phyloP scores from a whole-genome alignment of 202 grass and related monocot species.

The Zizania palustris region DNA sequence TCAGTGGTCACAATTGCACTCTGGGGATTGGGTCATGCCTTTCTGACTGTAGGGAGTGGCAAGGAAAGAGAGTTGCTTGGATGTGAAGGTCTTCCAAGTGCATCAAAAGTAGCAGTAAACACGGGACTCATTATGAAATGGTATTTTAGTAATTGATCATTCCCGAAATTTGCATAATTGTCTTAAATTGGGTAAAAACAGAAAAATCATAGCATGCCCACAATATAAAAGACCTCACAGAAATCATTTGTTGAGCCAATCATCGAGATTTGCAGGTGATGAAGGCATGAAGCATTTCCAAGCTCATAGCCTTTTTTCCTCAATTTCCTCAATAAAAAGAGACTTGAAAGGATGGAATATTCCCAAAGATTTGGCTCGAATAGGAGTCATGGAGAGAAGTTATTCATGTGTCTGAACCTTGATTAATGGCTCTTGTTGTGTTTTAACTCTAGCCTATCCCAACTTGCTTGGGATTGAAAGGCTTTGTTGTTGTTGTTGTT shows the following conservation, averaged over 20 bases:
- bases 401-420: too few relatives aligned
- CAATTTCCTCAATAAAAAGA: too few relatives aligned
- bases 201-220: slow-evolving; percentile 2
- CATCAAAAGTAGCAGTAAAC: neutral
- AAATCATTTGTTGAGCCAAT: neutral
- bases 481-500: too few relatives aligned
- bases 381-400: too few relatives aligned
- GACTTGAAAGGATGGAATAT: too few relatives aligned
- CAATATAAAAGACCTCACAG: neutral
- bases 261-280: slow-evolving; percentile 6
- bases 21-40: too few relatives aligned
- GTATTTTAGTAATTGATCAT: slow-evolving; percentile 10
- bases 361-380: too few relatives aligned
- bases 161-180: neutral
- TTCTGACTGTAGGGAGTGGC: neutral
- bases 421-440: too few relatives aligned
- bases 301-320: neutral
- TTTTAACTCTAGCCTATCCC: too few relatives aligned
- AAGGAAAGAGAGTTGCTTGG: slow-evolving; percentile 24
- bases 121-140: neutral
- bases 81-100: slow-evolving; percentile 3
- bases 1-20: too few relatives aligned
- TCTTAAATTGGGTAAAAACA: slow-evolving; percentile 8
- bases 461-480: too few relatives aligned
- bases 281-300: slow-evolving; percentile 7